A percentile compares a stretch with the other conserved stretches of the same genome.
These are phyloP conservation scores for Kodamaea fungicola DNA, from an alignment of 1,139 yeast species.

Conservation along the genomic window DNA sequence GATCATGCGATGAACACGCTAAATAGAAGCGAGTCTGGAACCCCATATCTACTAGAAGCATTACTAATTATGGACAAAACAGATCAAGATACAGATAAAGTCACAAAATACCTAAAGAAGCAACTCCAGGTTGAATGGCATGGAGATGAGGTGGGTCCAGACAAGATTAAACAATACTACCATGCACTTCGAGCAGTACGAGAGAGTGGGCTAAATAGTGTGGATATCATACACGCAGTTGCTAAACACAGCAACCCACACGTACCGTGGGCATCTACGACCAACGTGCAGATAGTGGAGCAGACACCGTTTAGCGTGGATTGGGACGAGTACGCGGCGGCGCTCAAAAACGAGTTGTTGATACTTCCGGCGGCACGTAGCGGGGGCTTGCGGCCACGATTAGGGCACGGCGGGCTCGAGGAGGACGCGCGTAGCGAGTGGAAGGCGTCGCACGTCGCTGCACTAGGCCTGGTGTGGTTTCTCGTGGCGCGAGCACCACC, in stretches of 20 bases:
- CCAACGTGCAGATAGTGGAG: constrained; percentile 14
- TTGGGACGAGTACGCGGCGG: constrained; percentile 6
- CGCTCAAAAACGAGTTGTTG: constrained; percentile 4
- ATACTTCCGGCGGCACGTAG: constrained; percentile 4
- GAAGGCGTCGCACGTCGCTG: constrained; percentile 22
- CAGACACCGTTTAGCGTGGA: constrained; percentile 8
- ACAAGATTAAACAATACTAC: too few relatives aligned
- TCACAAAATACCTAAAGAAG: too few relatives aligned
- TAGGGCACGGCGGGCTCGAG: constrained; percentile 26
- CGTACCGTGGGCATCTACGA: constrained; percentile 26
- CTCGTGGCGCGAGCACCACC: constrained; percentile 14
- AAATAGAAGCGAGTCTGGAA: too few relatives aligned
- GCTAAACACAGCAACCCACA: constrained; percentile 27
- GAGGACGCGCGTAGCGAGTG: constrained; percentile 28
- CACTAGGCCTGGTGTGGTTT: constrained; percentile 28
- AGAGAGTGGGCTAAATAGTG: too few relatives aligned
- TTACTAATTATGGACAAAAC: too few relatives aligned
- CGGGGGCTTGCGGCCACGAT: constrained; percentile 25
- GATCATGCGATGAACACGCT: too few relatives aligned
- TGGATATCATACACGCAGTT: not conserved
- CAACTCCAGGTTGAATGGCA: too few relatives aligned
- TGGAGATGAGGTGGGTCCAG: too few relatives aligned
- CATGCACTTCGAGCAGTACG: too few relatives aligned
- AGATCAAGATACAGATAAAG: too few relatives aligned
- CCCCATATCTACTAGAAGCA: too few relatives aligned